Evolutionary conservation across 352 stramenopile species (phyloP).

Genomic region (Phytophthora crassamura): DNA sequence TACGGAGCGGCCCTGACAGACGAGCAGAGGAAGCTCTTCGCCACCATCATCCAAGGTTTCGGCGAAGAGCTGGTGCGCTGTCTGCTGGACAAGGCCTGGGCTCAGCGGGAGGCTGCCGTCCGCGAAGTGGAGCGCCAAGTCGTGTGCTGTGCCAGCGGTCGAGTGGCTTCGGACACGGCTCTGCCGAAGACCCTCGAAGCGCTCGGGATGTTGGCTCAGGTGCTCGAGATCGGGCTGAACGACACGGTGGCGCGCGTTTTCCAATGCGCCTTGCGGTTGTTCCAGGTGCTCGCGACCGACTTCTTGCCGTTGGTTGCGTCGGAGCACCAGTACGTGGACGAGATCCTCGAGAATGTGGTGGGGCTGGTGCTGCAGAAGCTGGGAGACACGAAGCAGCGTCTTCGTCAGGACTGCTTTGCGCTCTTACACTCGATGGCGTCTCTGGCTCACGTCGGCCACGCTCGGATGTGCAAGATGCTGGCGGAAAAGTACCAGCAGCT

Average conservation of each 20-base stretch:
- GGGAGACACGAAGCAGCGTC: constrained; percentile 76
- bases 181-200: constrained; percentile 65
- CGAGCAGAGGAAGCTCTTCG: constrained; percentile 64
- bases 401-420: constrained; percentile 78
- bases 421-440: constrained; percentile 69
- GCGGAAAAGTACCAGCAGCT: constrained; percentile 63
- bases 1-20: constrained; percentile 74
- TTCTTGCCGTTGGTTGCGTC: constrained; percentile 67
- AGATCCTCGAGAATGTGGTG: constrained; percentile 68
- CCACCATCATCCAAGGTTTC: constrained; percentile 60
- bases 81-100: constrained; percentile 83
- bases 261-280: constrained; percentile 75
- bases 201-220: constrained; percentile 60
- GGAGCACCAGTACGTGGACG: constrained; percentile 56
- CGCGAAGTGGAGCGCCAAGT: constrained; percentile 80
- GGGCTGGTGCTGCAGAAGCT: constrained; percentile 75
- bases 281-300: constrained; percentile 74
- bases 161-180: constrained; percentile 48
- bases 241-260: constrained; percentile 83
- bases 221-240: constrained; percentile 73
- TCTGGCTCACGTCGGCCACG: constrained; percentile 64
- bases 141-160: constrained; percentile 56
- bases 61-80: constrained; percentile 80
- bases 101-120: constrained; percentile 74
- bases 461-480: constrained; percentile 70